A percentile compares a stretch with the other conserved stretches of the same genome.
phyloP scores from a whole-genome alignment of 306 rosid genomes.

The Astragalus membranaceus region DNA sequence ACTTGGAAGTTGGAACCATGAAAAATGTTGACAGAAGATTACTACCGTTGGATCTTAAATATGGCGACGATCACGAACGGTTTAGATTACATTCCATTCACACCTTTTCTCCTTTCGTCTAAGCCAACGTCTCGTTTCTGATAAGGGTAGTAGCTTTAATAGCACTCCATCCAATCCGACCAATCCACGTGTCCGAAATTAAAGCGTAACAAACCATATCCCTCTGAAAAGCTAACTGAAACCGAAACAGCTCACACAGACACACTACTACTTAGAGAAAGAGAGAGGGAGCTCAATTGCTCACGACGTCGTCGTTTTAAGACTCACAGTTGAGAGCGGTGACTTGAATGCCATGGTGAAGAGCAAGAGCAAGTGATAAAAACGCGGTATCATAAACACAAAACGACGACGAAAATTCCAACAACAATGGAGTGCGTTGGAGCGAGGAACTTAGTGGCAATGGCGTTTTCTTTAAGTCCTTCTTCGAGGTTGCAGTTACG shows the following conservation, averaged over 20 bases:
- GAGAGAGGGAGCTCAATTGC: background rate
- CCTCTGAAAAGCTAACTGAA: background rate
- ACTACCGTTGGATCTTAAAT: background rate
- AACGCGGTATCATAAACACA: background rate
- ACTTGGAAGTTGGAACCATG: too few species aligned
- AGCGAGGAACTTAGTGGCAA: conserved; percentile 55
- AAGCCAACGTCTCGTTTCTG: background rate
- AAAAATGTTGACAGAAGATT: background rate
- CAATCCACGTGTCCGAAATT: background rate
- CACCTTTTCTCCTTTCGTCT: background rate
- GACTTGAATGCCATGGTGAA: conserved; percentile 7
- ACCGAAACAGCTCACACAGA: background rate
- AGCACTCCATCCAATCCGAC: background rate
- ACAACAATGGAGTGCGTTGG: conserved; percentile 64
- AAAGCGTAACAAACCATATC: background rate
- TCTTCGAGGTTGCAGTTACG: conserved; percentile 25
- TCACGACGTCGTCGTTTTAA: conserved; percentile 9
- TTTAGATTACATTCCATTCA: background rate
- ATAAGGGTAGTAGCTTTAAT: background rate
- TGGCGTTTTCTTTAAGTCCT: conserved; percentile 58
- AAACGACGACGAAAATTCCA: conserved; percentile 4
- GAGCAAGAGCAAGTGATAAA: background rate
- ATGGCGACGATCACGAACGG: background rate
- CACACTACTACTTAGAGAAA: background rate
- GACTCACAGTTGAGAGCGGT: too few species aligned